phyloP scores from a whole-genome alignment of 2,329 filamentous ascomycete species.

The Berkeleyomyces rouxiae region DNA sequence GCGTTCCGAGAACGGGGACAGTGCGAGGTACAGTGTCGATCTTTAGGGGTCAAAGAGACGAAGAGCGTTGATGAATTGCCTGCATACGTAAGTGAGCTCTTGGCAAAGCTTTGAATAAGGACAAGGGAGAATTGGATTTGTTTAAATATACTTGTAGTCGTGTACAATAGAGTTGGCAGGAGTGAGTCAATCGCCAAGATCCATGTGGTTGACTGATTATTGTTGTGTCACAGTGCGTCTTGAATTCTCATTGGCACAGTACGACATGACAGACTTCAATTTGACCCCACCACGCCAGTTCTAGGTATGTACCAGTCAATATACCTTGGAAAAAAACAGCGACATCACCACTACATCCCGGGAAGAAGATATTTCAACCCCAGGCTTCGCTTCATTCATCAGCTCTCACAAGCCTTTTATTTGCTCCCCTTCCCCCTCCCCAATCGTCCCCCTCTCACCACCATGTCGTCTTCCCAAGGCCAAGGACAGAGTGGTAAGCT shows the following conservation, averaged over 20 bases:
- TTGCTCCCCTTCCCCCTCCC: not conserved
- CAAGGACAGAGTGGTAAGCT: conserved; percentile 7
- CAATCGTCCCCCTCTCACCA: not conserved
- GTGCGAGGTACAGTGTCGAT: conserved; percentile 69
- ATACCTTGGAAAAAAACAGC: not conserved
- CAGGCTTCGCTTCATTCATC: not conserved
- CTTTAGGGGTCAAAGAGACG: conserved; percentile 43
- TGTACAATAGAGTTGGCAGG: not conserved
- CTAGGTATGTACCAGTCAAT: not conserved
- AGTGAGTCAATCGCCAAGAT: no score
- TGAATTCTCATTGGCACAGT: not conserved
- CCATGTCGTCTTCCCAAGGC: conserved; percentile 6
- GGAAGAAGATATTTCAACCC: not conserved
- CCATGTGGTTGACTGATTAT: no score
- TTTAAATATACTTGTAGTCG: not conserved
- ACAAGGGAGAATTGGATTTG: not conserved
- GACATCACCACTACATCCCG: not conserved
- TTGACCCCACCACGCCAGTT: not conserved
- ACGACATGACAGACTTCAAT: not conserved
- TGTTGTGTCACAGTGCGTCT: not conserved
- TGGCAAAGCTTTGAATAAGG: conserved; percentile 18
- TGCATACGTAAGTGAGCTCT: conserved; percentile 28
- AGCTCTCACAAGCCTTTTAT: not conserved
- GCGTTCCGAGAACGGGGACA: conserved; percentile 40
- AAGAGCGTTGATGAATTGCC: conserved; percentile 35